These are phyloP conservation scores for Diplodia intermedia DNA, from an alignment of 2,329 filamentous ascomycete genomes.

Conservation along the genomic window DNA sequence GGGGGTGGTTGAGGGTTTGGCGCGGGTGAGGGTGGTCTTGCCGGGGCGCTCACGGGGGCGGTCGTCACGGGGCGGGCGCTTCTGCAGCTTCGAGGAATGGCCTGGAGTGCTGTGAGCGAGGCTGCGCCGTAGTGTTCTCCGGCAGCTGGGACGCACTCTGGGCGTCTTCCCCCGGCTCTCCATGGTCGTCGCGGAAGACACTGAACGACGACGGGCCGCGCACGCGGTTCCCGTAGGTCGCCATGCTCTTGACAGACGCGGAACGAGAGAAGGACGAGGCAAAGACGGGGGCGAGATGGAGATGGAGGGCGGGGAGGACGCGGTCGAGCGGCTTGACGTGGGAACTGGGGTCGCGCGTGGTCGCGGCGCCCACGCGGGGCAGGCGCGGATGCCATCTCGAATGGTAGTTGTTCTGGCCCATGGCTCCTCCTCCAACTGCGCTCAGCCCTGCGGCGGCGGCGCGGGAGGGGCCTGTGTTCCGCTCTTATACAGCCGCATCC, in stretches of 20 bases:
- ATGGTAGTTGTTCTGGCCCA: constrained; percentile 21
- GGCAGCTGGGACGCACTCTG: constrained; percentile 16
- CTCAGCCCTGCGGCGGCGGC: constrained; percentile 15
- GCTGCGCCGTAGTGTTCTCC: not conserved
- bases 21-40: not conserved
- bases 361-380: constrained; percentile 3
- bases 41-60: not conserved
- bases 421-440: constrained; percentile 11
- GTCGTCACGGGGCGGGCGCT: constrained; percentile 11
- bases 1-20: constrained; percentile 9
- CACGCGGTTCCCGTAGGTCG: not conserved
- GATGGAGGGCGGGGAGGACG: constrained; percentile 18
- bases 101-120: constrained; percentile 7
- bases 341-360: constrained; percentile 9
- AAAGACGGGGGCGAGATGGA: constrained; percentile 19
- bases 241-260: constrained; percentile 18
- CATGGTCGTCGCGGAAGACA: constrained; percentile 22
- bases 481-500: constrained; percentile 28
- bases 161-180: not conserved
- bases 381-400: constrained; percentile 20
- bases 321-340: constrained; percentile 14
- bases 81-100: constrained; percentile 11
- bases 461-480: constrained; percentile 9
- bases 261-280: constrained; percentile 15
- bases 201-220: constrained; percentile 22